Percentiles rank a stretch among this genome's conserved stretches.
These are phyloP conservation scores for Aspergillus fumigatiaffinis DNA, from an alignment of 2,329 filamentous ascomycete genomes.

Conservation along the genomic window DNA sequence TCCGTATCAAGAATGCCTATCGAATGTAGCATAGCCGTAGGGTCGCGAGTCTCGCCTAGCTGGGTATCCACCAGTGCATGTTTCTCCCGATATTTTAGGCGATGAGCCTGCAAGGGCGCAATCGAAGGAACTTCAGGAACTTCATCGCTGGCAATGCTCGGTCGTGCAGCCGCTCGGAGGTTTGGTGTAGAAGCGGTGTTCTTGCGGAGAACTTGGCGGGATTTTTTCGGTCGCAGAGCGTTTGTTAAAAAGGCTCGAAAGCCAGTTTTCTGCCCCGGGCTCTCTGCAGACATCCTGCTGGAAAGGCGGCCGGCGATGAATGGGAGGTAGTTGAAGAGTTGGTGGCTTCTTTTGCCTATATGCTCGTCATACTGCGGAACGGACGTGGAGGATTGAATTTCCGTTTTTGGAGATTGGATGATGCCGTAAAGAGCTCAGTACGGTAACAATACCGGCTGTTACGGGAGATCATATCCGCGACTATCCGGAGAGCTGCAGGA, in stretches of 20 bases:
- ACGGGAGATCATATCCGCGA: neutral
- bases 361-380: neutral
- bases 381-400: neutral
- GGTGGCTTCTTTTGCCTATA: neutral
- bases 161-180: conserved; percentile 19
- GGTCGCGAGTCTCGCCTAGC: conserved; percentile 34
- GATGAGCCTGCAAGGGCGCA: conserved; percentile 32
- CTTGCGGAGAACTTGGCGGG: conserved; percentile 34
- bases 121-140: conserved; percentile 27
- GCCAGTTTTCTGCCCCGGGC: conserved; percentile 27
- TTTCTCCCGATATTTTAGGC: conserved; percentile 27
- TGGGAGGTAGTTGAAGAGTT: neutral
- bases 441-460: neutral
- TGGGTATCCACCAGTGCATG: conserved; percentile 31
- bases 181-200: conserved; percentile 27
- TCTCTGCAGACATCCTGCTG: conserved; percentile 27
- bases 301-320: neutral
- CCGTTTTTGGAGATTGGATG: neutral
- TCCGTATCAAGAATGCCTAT: conserved; percentile 32
- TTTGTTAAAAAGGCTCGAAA: conserved; percentile 27
- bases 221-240: conserved; percentile 33
- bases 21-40: conserved; percentile 34
- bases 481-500: conserved; percentile 1
- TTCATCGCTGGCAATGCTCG: conserved; percentile 19
- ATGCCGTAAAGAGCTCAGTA: neutral